Evolutionary conservation across 2,329 filamentous ascomycete genomes (phyloP).

Genomic region (Anisogramma anomala): DNA sequence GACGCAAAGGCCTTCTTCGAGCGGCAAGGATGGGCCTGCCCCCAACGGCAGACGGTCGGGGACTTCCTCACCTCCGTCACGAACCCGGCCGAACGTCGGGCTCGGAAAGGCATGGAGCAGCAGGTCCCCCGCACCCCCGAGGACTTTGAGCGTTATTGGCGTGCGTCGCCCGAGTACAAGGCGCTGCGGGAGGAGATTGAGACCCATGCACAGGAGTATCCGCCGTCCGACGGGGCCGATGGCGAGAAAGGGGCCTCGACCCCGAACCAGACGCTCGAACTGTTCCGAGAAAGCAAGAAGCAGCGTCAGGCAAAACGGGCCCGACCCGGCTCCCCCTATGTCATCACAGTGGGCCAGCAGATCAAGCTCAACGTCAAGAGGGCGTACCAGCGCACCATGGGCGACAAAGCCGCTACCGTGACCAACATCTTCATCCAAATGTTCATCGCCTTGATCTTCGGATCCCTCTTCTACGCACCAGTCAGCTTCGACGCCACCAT

Average conservation of each 20-base stretch:
- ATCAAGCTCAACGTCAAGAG: constrained; percentile 38
- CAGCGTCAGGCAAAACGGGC: constrained; percentile 40
- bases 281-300: constrained; percentile 36
- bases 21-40: constrained; percentile 56
- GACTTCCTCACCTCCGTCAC: constrained; percentile 63
- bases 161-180: constrained; percentile 32
- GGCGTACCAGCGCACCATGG: constrained; percentile 41
- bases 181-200: constrained; percentile 37
- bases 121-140: constrained; percentile 56
- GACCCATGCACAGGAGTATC: constrained; percentile 35
- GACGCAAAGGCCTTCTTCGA: constrained; percentile 55
- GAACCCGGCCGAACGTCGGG: constrained; percentile 47
- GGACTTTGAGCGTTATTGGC: constrained; percentile 48
- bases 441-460: constrained; percentile 48
- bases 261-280: background rate
- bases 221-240: constrained; percentile 27
- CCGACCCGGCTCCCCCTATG: constrained; percentile 44
- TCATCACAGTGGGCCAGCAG: constrained; percentile 45
- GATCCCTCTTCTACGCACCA: constrained; percentile 43
- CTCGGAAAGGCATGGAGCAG: constrained; percentile 46
- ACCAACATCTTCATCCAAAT: constrained; percentile 36
- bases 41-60: constrained; percentile 52
- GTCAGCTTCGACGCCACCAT: constrained; percentile 33
- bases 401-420: constrained; percentile 36
- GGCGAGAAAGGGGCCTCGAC: constrained; percentile 8